Base-by-base conservation (phyloP, 805 yeast genomes). In the Candida dendrica region DNA sequence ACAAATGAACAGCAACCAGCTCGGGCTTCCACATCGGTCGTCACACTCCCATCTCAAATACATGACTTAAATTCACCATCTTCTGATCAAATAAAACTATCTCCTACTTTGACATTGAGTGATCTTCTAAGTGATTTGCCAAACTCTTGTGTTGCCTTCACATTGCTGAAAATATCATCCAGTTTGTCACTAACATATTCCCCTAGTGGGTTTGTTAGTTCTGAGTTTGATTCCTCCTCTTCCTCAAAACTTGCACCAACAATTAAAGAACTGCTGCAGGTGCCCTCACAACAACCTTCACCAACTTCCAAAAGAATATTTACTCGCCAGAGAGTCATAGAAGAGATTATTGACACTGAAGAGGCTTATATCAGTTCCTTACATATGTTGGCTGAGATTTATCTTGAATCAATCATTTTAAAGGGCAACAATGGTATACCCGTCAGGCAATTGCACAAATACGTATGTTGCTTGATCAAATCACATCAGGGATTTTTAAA, bases 331-430 rank as follows among this genome's bases (percentile, higher is more conserved):
- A 61, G 57, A 37, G 44, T 63, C 2, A 47, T 72, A n/a, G 68
- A 72, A 42, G 84, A 78, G 51, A 52, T 77, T 5, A 41, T 71
- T 0, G 65, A 64, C 13, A 75, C 76, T 11, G 84, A 78, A 49
- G 64, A 61, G 20, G 59, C 58, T 1, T 78, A 74, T 49, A 54
- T 75, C n/a, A 60, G 61, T 36, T 69, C 74, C 1, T 52, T 78
- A 38, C 62, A 60, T 32, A 55, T 72, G 46, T 55, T 77, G 16
- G 58, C 63, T 6, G 65, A 62, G n/a, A 65, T 61, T 31, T 77
- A 75, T 45, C 50, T 74, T 4, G 66, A 64, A 8, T 64, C 72
- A 2, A 50, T 71, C 10, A 53, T 66, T 19, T 51, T 51, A 8
- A 46, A 45, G 39, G 56, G 56, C 6, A 60, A 59, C 30, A 52